Evolutionary conservation across 306 rosid species (phyloP).

Genomic region (Alnus glutinosa): DNA sequence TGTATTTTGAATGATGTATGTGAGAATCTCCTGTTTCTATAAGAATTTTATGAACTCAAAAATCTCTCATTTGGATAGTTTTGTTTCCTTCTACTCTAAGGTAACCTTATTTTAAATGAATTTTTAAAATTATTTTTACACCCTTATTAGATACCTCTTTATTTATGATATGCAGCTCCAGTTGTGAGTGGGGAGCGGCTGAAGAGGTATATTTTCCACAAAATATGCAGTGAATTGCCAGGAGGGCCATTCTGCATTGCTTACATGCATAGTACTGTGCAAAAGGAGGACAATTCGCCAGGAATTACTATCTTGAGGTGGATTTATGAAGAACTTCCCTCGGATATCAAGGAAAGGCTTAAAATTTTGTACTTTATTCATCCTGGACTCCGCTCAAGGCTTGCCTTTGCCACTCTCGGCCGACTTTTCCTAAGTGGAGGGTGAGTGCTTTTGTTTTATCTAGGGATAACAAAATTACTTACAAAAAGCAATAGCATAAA

Average conservation of each 20-base stretch:
- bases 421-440: conserved; percentile 86
- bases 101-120: background rate
- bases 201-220: conserved; percentile 73
- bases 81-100: background rate
- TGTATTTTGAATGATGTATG: background rate
- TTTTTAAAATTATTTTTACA: conserved; percentile 7
- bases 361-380: conserved; percentile 77
- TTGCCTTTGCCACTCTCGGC: conserved; percentile 82
- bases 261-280: conserved; percentile 79
- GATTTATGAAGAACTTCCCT: conserved; percentile 90
- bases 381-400: conserved; percentile 90
- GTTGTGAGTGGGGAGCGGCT: conserved; percentile 78
- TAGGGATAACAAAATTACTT: background rate
- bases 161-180: conserved; percentile 56
- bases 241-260: conserved; percentile 83
- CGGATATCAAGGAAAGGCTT: conserved; percentile 77
- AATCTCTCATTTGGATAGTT: background rate
- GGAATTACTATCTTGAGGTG: conserved; percentile 92
- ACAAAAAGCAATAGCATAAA: background rate
- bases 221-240: conserved; percentile 63
- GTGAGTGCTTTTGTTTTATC: conserved; percentile 47
- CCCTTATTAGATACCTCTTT: conserved; percentile 20
- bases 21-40: background rate
- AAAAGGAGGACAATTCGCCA: conserved; percentile 89
- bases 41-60: background rate